Conservation (phyloP, 352 stramenopile genomes). For the Phytopythium cucurbitacearum region DNA sequence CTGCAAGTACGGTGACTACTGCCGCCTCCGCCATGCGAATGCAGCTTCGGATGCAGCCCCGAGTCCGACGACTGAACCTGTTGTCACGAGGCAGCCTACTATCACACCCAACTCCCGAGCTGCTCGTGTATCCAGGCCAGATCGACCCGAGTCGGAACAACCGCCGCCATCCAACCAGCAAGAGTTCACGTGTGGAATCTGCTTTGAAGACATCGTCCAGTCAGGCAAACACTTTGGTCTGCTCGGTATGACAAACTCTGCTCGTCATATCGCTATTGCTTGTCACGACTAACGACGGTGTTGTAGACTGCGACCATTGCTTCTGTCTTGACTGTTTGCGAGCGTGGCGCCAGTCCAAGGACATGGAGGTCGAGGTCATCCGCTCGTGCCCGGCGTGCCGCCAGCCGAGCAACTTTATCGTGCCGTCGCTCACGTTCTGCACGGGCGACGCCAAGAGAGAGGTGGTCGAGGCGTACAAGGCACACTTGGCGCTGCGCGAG, state of each 20-base stretch:
- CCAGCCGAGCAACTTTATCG: conserved; percentile 67
- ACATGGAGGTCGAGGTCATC: conserved; percentile 68
- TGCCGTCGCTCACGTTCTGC: conserved; percentile 75
- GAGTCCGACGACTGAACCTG: too few relatives aligned
- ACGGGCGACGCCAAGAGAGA: conserved; percentile 52
- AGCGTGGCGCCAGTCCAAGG: conserved; percentile 66
- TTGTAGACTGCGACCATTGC: conserved; percentile 60
- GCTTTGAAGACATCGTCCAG: conserved; percentile 79
- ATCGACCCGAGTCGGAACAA: not conserved
- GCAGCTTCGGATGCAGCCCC: not conserved
- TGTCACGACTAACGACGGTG: not conserved
- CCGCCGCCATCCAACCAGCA: conserved; percentile 15
- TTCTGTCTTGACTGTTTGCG: conserved; percentile 75
- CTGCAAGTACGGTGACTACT: conserved; percentile 72
- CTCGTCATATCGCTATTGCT: not conserved
- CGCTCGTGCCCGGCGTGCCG: conserved; percentile 63
- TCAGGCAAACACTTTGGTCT: conserved; percentile 75
- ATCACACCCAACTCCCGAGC: not conserved
- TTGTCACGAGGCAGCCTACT: not conserved
- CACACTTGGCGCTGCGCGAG: conserved; percentile 61
- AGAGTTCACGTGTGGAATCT: conserved; percentile 74
- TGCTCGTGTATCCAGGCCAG: not conserved
- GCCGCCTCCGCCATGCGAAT: conserved; percentile 44
- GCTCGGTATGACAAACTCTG: conserved; percentile 34
- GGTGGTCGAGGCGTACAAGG: conserved; percentile 69